Conservation (phyloP, 495 filamentous ascomycete species). For the Aspergillus campestris region DNA sequence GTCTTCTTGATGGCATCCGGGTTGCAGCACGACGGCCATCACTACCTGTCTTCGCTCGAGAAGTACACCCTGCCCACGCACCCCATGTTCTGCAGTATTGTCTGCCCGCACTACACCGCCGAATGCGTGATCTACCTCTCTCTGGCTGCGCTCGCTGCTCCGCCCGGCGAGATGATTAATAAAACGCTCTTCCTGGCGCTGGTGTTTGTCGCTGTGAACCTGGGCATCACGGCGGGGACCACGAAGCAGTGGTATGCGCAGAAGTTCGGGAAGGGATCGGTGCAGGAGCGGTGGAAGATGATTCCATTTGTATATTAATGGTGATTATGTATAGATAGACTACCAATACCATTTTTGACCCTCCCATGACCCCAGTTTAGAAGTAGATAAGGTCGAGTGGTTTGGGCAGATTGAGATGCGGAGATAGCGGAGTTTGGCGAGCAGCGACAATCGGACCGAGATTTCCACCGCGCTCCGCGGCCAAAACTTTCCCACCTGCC, state of each 20-base stretch:
- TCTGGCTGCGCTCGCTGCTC: slow-evolving; percentile 68
- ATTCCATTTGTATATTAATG: slow-evolving; percentile 65
- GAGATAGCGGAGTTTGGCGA: slow-evolving; percentile 14
- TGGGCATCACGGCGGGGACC: slow-evolving; percentile 70
- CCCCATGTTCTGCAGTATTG: slow-evolving; percentile 56
- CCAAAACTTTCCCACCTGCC: neutral
- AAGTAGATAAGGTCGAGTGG: slow-evolving; percentile 1
- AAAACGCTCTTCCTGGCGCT: slow-evolving; percentile 60
- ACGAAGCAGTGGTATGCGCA: slow-evolving; percentile 73
- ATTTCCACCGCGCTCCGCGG: neutral
- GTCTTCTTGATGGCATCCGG: slow-evolving; percentile 68
- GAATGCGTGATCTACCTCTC: slow-evolving; percentile 79
- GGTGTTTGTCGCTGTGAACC: slow-evolving; percentile 68
- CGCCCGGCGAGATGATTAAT: slow-evolving; percentile 54
- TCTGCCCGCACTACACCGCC: slow-evolving; percentile 88
- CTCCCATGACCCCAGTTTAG: neutral
- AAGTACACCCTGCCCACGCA: slow-evolving; percentile 76
- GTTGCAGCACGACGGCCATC: slow-evolving; percentile 74
- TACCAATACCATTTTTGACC: neutral
- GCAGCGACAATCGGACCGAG: slow-evolving; percentile 8
- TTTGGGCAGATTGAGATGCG: slow-evolving; percentile 1
- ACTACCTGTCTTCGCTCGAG: slow-evolving; percentile 67
- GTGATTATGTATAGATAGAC: slow-evolving; percentile 6
- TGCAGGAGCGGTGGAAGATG: slow-evolving; percentile 70
- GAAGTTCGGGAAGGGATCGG: slow-evolving; percentile 64